A percentile compares a stretch with the other conserved stretches of the same genome.
Conservation (phyloP, 2,329 filamentous ascomycete genomes). For the Bipolaris victoriae region DNA sequence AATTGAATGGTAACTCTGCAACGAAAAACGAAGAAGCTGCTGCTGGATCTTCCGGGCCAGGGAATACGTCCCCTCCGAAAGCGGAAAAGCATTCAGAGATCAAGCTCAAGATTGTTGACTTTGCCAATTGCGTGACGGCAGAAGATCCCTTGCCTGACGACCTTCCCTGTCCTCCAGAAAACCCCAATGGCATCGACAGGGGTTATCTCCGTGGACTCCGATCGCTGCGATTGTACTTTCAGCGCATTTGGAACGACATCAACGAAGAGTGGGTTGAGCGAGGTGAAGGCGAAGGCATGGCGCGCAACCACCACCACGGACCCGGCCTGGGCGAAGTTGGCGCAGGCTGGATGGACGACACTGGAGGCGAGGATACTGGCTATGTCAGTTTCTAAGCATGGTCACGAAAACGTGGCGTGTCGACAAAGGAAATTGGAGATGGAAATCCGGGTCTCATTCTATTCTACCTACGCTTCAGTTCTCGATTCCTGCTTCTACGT, state of each 20-base stretch:
- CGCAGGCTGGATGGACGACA: conserved; percentile 44
- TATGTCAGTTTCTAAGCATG: conserved; percentile 45
- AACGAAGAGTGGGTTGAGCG: conserved; percentile 54
- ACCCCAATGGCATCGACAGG: conserved; percentile 80
- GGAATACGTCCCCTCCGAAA: conserved; percentile 16
- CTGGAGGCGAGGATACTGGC: conserved; percentile 43
- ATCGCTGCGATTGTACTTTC: conserved; percentile 81
- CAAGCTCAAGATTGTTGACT: conserved; percentile 97
- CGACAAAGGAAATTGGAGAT: background rate
- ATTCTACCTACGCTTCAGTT: background rate
- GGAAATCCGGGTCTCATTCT: background rate
- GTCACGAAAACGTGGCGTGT: background rate
- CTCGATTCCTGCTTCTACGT: background rate
- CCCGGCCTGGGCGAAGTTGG: conserved; percentile 43
- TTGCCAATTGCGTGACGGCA: conserved; percentile 94
- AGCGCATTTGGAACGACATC: conserved; percentile 83
- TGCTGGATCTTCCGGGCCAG: conserved; percentile 25
- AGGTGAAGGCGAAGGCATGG: conserved; percentile 51
- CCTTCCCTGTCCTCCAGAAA: conserved; percentile 75
- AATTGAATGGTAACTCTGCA: conserved; percentile 21
- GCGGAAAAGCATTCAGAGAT: conserved; percentile 60
- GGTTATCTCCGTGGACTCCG: conserved; percentile 87
- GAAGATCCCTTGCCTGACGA: conserved; percentile 69
- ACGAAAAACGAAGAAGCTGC: conserved; percentile 31
- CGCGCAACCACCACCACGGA: conserved; percentile 39